These are phyloP conservation scores for Ramicandelaber brevisporus DNA, from an alignment of 192 early-diverging fungal species.

Conservation along the genomic window DNA sequence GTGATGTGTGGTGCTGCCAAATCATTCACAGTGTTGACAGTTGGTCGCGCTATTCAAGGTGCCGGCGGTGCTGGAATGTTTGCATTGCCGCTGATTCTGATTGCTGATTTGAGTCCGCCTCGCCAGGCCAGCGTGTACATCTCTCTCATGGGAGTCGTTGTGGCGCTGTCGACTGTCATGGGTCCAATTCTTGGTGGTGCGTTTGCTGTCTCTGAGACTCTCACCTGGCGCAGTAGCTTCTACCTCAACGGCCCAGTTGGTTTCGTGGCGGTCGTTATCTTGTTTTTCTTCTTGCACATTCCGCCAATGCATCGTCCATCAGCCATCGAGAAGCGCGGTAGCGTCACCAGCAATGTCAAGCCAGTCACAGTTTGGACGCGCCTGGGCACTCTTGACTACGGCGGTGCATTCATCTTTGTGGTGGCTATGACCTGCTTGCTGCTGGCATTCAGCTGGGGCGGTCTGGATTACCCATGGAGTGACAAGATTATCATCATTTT, in stretches of 20 bases:
- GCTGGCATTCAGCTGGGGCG: slow-evolving; percentile 47
- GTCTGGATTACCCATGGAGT: slow-evolving; percentile 39
- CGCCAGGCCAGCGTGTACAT: slow-evolving; percentile 35
- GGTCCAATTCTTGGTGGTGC: slow-evolving; percentile 28
- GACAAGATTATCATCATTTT: slow-evolving; percentile 26
- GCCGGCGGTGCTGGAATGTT: slow-evolving; percentile 39
- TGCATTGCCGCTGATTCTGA: slow-evolving; percentile 32
- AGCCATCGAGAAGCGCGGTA: slow-evolving; percentile 9
- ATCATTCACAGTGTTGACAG: slow-evolving; percentile 35
- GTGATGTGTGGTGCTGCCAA: slow-evolving; percentile 22
- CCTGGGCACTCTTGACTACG: slow-evolving; percentile 36
- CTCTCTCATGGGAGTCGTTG: slow-evolving; percentile 22
- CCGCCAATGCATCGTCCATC: slow-evolving; percentile 11
- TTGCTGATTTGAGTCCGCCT: slow-evolving; percentile 41
- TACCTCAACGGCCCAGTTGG: slow-evolving; percentile 23
- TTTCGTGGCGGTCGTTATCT: slow-evolving; percentile 9
- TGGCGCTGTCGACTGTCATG: slow-evolving; percentile 22
- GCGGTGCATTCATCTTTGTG: slow-evolving; percentile 27
- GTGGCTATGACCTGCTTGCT: slow-evolving; percentile 28
- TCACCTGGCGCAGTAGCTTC: slow-evolving; percentile 22
- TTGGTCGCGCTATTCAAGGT: slow-evolving; percentile 31
- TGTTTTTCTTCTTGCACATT: slow-evolving; percentile 11
- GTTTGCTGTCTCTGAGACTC: slow-evolving; percentile 20
- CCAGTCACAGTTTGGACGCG: too few species aligned
- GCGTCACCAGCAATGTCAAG: slow-evolving; percentile 17